Percentiles rank a stretch among this genome's conserved stretches.
Evolutionary conservation across 768 basidiomycete species (phyloP).

Genomic region (Kwoniella bestiolae): DNA sequence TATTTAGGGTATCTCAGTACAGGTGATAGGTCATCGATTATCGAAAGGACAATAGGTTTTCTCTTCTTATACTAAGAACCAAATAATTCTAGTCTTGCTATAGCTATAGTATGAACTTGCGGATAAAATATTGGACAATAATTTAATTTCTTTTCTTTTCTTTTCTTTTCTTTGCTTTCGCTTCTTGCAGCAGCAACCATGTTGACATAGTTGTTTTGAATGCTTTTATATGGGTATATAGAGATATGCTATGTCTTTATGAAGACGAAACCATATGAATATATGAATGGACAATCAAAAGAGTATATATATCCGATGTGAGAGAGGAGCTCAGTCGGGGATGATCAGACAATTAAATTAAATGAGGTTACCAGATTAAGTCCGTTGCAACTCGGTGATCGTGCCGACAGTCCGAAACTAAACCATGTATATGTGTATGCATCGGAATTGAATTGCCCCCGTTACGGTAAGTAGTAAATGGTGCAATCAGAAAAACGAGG

Average conservation of each 20-base stretch:
- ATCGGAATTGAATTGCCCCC: not conserved
- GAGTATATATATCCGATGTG: not conserved
- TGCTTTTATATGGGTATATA: not conserved
- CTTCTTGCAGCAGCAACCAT: too few species aligned
- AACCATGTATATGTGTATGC: not conserved
- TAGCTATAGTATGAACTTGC: not conserved
- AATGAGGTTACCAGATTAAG: not conserved
- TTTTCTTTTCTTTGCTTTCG: too few species aligned
- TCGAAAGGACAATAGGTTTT: not conserved
- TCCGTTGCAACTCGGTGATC: not conserved
- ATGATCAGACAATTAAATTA: not conserved
- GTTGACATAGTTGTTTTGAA: too few species aligned
- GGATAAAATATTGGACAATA: too few species aligned
- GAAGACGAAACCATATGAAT: not conserved
- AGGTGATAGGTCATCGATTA: not conserved
- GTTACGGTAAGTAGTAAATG: not conserved
- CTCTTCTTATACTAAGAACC: too few species aligned
- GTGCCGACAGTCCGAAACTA: not conserved
- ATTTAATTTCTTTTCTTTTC: too few species aligned
- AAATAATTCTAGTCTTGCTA: not conserved
- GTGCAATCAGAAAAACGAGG: slow-evolving; percentile 6
- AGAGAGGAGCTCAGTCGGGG: not conserved
- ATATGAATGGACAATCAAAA: not conserved
- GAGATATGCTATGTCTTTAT: not conserved
- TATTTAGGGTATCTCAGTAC: too few species aligned